Evolutionary conservation across 768 basidiomycete species (phyloP), one percentile per base, ranked within the genome.

Genomic region (Mrakia gelida): DNA sequence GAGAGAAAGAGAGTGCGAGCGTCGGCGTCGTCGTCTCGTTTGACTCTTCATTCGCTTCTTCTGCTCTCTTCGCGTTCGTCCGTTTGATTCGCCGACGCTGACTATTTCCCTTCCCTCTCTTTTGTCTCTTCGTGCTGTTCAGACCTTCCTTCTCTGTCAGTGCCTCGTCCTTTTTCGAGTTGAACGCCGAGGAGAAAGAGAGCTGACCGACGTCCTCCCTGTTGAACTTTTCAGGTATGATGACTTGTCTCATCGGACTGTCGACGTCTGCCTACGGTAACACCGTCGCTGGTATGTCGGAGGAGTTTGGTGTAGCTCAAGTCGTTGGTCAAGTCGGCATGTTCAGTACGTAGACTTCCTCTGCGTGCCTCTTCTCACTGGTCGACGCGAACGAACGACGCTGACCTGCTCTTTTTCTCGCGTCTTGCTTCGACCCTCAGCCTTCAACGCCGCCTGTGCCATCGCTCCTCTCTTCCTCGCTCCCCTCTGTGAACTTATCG

Each of bases 321-420:
- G 80, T 81, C n/a, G 80, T 80, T 10, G 80, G 80, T 0, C 81
- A 81, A 62, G 75, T 80, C 75, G 81, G 80, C 8, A 80, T 80
- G 79, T 78, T 81, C 70, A 38, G 38, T 38, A 78, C 41, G 72
- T 73, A 56, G 72, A 41, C 8, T 7, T 28, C n/a, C 15, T 71
- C 28, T 34, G 10, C 7, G 10, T 71, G n/a, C 18, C 49, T 21
- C 3, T 16, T 18, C 7, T 52, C 49, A 18, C 13, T 18, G 38
- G 38, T 38, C 4, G 8, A 38, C 8, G n/a, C n/a, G 38, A 38
- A 38, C 38, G 38, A 38, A 38, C 38, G 38, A 38, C 38, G 38
- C 38, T 8, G 38, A 45, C 5, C 45, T 45, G 4, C 11, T 45
- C 7, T 1, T 45, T 54, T 2, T 32, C 6, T 45, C 15, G 45